A percentile compares a stretch with the other conserved stretches of the same genome.
These are phyloP conservation scores for Plasmopara muralis DNA, from an alignment of 352 stramenopile species.

Conservation along the genomic window DNA sequence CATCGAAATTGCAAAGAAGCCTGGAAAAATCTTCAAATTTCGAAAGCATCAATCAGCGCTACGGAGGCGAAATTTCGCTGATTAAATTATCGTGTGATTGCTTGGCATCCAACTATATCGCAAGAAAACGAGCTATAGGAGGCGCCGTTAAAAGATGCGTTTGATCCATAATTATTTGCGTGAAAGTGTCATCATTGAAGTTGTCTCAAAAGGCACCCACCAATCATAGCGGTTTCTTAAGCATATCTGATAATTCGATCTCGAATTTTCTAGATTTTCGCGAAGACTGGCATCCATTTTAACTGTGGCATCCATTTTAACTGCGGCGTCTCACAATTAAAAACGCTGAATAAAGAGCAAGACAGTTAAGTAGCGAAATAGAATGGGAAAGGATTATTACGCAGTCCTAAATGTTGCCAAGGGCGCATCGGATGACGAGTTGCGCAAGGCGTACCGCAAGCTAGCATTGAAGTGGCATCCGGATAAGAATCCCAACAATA, in stretches of 20 bases:
- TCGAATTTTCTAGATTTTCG: conserved; percentile 35
- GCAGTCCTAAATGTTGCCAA: conserved; percentile 60
- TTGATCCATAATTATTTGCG: no score
- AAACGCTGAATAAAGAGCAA: conserved; percentile 14
- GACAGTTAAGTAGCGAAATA: neutral
- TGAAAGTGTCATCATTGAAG: neutral
- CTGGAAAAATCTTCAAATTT: no score
- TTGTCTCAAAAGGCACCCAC: neutral
- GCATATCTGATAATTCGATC: conserved; percentile 6
- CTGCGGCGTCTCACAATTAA: conserved; percentile 13
- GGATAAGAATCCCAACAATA: conserved; percentile 89
- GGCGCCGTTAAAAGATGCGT: no score
- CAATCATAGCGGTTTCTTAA: no score
- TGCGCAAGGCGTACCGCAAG: conserved; percentile 86
- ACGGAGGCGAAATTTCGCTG: no score
- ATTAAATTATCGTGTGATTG: no score
- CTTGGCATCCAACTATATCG: no score
- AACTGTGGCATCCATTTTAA: conserved; percentile 14
- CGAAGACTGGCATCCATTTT: conserved; percentile 9
- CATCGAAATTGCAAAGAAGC: no score
- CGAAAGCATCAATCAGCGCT: no score
- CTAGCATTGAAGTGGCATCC: conserved; percentile 90
- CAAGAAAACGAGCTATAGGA: no score
- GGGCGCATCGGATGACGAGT: conserved; percentile 64
- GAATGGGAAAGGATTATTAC: conserved; percentile 85